These are phyloP conservation scores for Saitozyma sp. DNA, from an alignment of 768 basidiomycete genomes.

Conservation along the genomic window DNA sequence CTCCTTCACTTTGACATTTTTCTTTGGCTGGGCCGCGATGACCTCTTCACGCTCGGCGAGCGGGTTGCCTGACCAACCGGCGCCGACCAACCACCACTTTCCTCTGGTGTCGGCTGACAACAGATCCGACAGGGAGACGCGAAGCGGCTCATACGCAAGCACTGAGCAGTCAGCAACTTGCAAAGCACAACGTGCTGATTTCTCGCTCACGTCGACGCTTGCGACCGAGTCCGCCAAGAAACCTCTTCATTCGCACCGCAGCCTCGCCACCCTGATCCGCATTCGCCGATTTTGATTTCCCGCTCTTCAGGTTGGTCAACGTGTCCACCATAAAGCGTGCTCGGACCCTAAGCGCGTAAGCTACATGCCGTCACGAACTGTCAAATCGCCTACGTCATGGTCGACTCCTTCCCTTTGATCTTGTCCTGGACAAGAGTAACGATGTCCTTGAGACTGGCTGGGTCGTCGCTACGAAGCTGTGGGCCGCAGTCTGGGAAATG, in stretches of 20 bases:
- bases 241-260: slow-evolving; percentile 84
- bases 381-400: slow-evolving; percentile 38
- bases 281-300: slow-evolving; percentile 64
- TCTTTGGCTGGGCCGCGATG: slow-evolving; percentile 16
- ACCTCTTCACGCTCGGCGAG: slow-evolving; percentile 62
- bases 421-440: slow-evolving; percentile 76
- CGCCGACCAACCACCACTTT: slow-evolving; percentile 98
- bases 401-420: slow-evolving; percentile 58
- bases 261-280: slow-evolving; percentile 72
- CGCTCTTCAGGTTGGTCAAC: slow-evolving; percentile 85
- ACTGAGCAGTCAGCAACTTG: slow-evolving; percentile 57
- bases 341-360: slow-evolving; percentile 72
- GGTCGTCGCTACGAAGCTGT: slow-evolving; percentile 88
- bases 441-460: slow-evolving; percentile 87
- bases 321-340: slow-evolving; percentile 96
- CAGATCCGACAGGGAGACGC: slow-evolving; percentile 81
- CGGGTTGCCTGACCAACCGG: slow-evolving; percentile 92
- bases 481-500: slow-evolving; percentile 72
- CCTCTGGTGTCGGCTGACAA: slow-evolving; percentile 79
- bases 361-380: slow-evolving; percentile 54
- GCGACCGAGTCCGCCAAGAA: slow-evolving; percentile 71
- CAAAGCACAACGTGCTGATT: neutral
- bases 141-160: slow-evolving; percentile 77
- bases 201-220: slow-evolving; percentile 63
- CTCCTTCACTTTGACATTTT: slow-evolving; percentile 28